A percentile compares a stretch with the other conserved stretches of the same genome.
These are phyloP conservation scores for Saccharomycopsis sp. DNA, from an alignment of 805 yeast genomes.

Conservation along the genomic window DNA sequence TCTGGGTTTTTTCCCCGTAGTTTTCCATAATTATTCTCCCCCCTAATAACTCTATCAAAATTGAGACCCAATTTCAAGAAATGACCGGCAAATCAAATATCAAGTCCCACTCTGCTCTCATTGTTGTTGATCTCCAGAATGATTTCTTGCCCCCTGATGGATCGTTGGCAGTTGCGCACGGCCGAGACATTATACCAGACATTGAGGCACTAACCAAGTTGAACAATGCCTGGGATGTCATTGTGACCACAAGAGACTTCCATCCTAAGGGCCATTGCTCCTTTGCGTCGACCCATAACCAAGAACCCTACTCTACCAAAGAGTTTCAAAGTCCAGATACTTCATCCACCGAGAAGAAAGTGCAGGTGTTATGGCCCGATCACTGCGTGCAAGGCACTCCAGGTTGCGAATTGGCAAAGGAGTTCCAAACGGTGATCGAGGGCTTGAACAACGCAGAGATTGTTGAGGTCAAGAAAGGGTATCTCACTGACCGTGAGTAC, in stretches of 20 bases:
- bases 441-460: slow-evolving; percentile 27
- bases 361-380: slow-evolving; percentile 74
- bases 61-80: too few relatives aligned
- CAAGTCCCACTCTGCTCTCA: too few relatives aligned
- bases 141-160: slow-evolving; percentile 81
- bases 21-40: too few relatives aligned
- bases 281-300: slow-evolving; percentile 62
- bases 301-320: slow-evolving; percentile 41
- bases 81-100: too few relatives aligned
- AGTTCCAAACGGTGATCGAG: slow-evolving; percentile 18
- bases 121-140: slow-evolving; percentile 75
- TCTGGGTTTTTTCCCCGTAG: too few relatives aligned
- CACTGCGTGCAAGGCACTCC: slow-evolving; percentile 70
- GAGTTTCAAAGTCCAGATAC: slow-evolving; percentile 31
- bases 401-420: slow-evolving; percentile 58
- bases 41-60: too few relatives aligned
- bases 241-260: slow-evolving; percentile 81
- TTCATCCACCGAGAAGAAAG: slow-evolving; percentile 22
- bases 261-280: slow-evolving; percentile 75
- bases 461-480: slow-evolving; percentile 62
- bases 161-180: slow-evolving; percentile 61
- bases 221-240: slow-evolving; percentile 47
- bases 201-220: slow-evolving; percentile 35
- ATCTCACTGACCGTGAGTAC: slow-evolving; percentile 63
- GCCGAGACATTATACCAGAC: slow-evolving; percentile 46